A percentile compares a stretch with the other conserved stretches of the same genome.
Conservation (phyloP, 2,329 filamentous ascomycete genomes). For the Dothideomycetes sp. region DNA sequence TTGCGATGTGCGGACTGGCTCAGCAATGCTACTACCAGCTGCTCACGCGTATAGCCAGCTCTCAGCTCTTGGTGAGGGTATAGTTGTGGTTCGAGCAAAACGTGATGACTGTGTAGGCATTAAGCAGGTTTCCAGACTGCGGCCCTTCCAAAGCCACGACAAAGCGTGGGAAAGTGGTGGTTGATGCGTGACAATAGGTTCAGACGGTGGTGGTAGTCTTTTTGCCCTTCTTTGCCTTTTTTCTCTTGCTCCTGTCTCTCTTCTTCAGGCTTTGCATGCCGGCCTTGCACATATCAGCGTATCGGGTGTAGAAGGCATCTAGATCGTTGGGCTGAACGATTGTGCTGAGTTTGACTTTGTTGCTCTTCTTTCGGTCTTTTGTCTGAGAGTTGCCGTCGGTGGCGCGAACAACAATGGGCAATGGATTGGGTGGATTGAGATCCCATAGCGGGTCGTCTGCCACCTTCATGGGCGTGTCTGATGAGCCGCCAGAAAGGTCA, state of each 20-base stretch:
- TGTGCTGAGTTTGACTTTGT: constrained; percentile 70
- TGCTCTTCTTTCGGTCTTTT: constrained; percentile 41
- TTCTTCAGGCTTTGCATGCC: constrained; percentile 89
- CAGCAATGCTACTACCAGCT: too few species aligned
- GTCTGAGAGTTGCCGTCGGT: constrained; percentile 57
- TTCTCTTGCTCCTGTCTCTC: constrained; percentile 77
- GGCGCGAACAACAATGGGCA: constrained; percentile 71
- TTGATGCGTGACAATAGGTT: too few species aligned
- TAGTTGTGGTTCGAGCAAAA: too few species aligned
- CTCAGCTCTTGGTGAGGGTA: too few species aligned
- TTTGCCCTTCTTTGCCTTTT: constrained; percentile 68
- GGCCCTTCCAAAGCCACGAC: too few species aligned
- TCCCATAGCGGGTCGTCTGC: constrained; percentile 48
- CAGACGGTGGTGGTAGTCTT: too few species aligned
- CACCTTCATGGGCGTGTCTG: constrained; percentile 24
- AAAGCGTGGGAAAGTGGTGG: too few species aligned
- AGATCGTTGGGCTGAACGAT: constrained; percentile 66
- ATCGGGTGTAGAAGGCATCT: constrained; percentile 70
- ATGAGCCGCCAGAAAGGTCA: constrained; percentile 25
- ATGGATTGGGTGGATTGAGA: constrained; percentile 44
- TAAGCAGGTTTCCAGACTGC: too few species aligned
- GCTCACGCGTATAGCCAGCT: too few species aligned
- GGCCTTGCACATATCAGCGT: constrained; percentile 82
- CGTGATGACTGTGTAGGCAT: too few species aligned
- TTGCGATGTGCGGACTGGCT: too few species aligned